Evolutionary conservation across 2,329 filamentous ascomycete species (phyloP).

Genomic region (Penicillium sp.): DNA sequence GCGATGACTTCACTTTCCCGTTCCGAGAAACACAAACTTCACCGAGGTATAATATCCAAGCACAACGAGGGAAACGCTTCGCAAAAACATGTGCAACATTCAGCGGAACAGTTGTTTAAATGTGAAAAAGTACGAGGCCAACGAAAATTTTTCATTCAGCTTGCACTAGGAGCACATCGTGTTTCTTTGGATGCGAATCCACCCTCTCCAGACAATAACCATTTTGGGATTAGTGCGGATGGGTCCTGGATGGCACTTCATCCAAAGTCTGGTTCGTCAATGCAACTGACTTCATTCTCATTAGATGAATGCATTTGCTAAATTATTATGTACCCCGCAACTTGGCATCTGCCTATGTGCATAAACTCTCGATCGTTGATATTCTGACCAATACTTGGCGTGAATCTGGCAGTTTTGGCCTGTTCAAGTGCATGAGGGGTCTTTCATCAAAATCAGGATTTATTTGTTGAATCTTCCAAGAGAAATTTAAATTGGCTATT

Average conservation of each 20-base stretch:
- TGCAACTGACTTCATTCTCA: background rate
- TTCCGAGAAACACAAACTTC: constrained; percentile 2
- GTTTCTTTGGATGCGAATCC: constrained; percentile 1
- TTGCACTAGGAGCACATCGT: background rate
- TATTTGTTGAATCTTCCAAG: background rate
- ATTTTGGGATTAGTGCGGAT: constrained; percentile 21
- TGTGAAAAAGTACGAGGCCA: background rate
- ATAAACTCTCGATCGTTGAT: background rate
- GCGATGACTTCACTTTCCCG: constrained; percentile 18
- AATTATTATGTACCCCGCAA: constrained; percentile 10
- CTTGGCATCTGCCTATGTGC: background rate
- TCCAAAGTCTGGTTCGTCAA: constrained; percentile 17
- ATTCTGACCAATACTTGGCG: background rate
- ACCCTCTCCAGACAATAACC: constrained; percentile 24
- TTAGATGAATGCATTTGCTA: constrained; percentile 21
- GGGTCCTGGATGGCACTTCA: constrained; percentile 1
- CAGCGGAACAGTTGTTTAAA: background rate
- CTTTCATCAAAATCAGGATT: background rate
- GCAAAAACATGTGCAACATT: background rate
- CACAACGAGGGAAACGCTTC: background rate
- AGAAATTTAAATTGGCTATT: background rate
- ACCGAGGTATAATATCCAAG: constrained; percentile 2
- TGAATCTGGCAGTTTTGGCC: background rate
- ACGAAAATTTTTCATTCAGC: constrained; percentile 1
- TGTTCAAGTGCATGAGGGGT: background rate